These are phyloP conservation scores for Pyracantha coccinea DNA, from an alignment of 331 rosid genomes.

Conservation along the genomic window DNA sequence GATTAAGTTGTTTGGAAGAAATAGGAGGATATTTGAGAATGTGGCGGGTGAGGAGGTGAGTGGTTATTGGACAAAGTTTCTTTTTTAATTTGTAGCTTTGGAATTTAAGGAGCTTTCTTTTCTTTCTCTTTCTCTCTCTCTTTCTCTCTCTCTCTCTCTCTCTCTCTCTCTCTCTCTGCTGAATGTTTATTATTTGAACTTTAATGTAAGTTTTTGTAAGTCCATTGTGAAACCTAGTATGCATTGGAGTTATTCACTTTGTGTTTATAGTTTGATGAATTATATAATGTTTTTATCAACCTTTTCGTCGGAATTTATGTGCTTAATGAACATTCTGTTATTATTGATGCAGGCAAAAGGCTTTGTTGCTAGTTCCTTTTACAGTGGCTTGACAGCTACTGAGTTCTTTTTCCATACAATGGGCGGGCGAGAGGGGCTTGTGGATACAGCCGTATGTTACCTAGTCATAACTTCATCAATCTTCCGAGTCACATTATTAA, in stretches of 20 bases:
- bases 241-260: background rate
- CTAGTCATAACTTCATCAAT: background rate
- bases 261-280: background rate
- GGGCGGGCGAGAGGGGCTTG: conserved; percentile 99
- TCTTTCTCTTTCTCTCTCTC: too few relatives aligned
- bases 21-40: too few relatives aligned
- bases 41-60: too few relatives aligned
- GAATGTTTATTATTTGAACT: background rate
- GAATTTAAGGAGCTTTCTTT: too few relatives aligned
- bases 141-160: too few relatives aligned
- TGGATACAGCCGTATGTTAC: conserved; percentile 81
- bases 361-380: conserved; percentile 89
- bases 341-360: conserved; percentile 80
- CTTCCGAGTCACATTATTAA: background rate
- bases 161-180: background rate
- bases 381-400: conserved; percentile 85
- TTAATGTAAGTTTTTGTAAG: background rate
- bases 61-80: too few relatives aligned
- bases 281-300: background rate
- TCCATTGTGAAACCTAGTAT: background rate
- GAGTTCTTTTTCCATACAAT: conserved; percentile 97
- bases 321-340: conserved; percentile 17
- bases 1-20: too few relatives aligned
- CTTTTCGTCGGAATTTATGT: background rate
- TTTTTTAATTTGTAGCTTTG: too few relatives aligned